phyloP scores from a whole-genome alignment of 768 basidiomycete genomes.

The Tremella yokohamensis region DNA sequence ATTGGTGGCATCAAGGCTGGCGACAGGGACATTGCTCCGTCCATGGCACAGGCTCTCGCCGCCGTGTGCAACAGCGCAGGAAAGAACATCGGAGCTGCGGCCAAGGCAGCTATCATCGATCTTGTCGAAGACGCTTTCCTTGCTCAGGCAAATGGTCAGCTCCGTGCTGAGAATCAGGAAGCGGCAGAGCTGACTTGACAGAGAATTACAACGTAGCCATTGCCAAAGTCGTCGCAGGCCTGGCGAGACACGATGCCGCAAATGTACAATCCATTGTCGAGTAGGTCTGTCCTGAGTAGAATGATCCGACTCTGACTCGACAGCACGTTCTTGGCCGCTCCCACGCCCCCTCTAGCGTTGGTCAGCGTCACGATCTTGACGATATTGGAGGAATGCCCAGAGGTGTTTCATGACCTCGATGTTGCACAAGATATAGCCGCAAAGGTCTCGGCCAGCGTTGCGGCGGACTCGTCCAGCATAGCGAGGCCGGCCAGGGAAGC shows the following conservation, averaged over 20 bases:
- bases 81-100: conserved; percentile 71
- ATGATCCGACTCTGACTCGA: conserved; percentile 15
- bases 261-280: conserved; percentile 64
- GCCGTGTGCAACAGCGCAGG: conserved; percentile 68
- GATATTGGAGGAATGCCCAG: conserved; percentile 53
- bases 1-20: conserved; percentile 51
- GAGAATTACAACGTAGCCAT: conserved; percentile 69
- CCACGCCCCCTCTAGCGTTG: conserved; percentile 63
- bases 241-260: conserved; percentile 61
- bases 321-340: conserved; percentile 64
- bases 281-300: conserved; percentile 54
- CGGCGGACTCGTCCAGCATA: conserved; percentile 67
- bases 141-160: conserved; percentile 32
- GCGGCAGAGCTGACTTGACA: conserved; percentile 40
- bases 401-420: conserved; percentile 65
- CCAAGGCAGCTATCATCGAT: conserved; percentile 68
- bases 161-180: neutral
- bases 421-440: conserved; percentile 64
- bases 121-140: conserved; percentile 71
- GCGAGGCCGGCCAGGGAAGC: conserved; percentile 65
- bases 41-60: conserved; percentile 71
- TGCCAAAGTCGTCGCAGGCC: conserved; percentile 61
- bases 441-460: conserved; percentile 68
- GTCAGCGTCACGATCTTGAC: conserved; percentile 46
- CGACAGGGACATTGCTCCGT: conserved; percentile 70